Conservation (phyloP, 805 yeast genomes). For the Grigorovia jiainica region DNA sequence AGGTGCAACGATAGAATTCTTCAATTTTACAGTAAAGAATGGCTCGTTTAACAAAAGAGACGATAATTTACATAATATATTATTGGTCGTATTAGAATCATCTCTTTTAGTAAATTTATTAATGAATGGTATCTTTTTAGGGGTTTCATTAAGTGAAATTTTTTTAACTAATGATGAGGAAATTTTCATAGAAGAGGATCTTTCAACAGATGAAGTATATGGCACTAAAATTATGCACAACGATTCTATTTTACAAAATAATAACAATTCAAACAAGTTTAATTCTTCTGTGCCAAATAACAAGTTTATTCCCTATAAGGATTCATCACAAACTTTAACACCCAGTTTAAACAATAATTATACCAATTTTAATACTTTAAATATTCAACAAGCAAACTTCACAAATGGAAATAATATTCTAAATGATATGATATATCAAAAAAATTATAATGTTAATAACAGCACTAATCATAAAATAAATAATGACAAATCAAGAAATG, state of each 20-base stretch:
- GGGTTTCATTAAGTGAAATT: slow-evolving; percentile 1
- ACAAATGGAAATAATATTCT: not conserved
- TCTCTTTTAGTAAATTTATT: slow-evolving; percentile 14
- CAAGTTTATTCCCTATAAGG: slow-evolving; percentile 21
- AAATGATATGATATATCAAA: not conserved
- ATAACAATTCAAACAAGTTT: slow-evolving; percentile 2
- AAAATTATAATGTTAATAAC: not conserved
- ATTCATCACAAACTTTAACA: slow-evolving; percentile 28
- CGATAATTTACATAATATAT: slow-evolving; percentile 5
- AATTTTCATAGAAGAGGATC: not conserved
- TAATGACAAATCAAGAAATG: not conserved
- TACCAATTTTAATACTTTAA: not conserved
- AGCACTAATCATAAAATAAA: not conserved
- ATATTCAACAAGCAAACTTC: not conserved
- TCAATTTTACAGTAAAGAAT: slow-evolving; percentile 9
- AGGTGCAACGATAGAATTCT: slow-evolving; percentile 15
- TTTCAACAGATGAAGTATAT: slow-evolving; percentile 2
- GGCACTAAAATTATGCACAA: slow-evolving; percentile 1
- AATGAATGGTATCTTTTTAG: slow-evolving; percentile 15
- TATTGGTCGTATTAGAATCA: slow-evolving; percentile 14
- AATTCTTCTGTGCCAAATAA: slow-evolving; percentile 5
- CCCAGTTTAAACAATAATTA: slow-evolving; percentile 7
- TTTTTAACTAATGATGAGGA: not conserved
- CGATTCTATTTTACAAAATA: too few relatives aligned
- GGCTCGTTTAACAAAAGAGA: not conserved